A percentile compares a stretch with the other conserved stretches of the same genome.
These are phyloP conservation scores for Lasiodiplodia sp. DNA, from an alignment of 2,329 filamentous ascomycete genomes.

Conservation along the genomic window DNA sequence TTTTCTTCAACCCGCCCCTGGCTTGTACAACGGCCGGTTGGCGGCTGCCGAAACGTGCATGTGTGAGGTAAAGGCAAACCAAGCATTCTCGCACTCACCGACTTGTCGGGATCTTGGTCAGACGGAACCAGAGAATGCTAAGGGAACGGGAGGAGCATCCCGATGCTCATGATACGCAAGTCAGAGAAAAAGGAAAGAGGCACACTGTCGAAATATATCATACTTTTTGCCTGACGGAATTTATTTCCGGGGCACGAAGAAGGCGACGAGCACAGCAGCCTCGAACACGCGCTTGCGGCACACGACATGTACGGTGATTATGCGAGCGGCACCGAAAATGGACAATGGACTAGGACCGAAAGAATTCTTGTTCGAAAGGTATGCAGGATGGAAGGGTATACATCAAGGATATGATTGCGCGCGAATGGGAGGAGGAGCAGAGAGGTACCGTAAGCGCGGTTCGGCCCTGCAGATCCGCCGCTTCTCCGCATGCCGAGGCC, in stretches of 20 bases:
- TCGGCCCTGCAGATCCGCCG: slow-evolving; percentile 24
- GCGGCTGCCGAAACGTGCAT: not conserved
- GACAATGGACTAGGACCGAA: not conserved
- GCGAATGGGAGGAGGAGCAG: not conserved
- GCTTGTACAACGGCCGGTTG: not conserved
- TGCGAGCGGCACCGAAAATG: not conserved
- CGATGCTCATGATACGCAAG: not conserved
- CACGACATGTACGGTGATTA: not conserved
- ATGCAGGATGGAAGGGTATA: not conserved
- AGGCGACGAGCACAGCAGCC: not conserved
- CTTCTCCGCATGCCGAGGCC: not conserved
- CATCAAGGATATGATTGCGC: not conserved
- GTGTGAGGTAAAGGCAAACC: not conserved
- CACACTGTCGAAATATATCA: not conserved
- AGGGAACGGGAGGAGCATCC: not conserved
- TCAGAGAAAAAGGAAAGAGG: not conserved
- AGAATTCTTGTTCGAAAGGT: not conserved
- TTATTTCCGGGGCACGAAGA: not conserved
- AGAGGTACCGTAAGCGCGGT: slow-evolving; percentile 17
- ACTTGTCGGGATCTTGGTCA: not conserved
- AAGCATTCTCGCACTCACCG: not conserved
- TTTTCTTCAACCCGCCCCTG: not conserved
- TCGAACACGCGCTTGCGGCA: not conserved
- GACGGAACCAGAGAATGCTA: not conserved
- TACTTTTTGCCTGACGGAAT: not conserved